Percentiles rank a stretch among this genome's conserved stretches.
Evolutionary conservation across 2,329 filamentous ascomycete species (phyloP).

Genomic region (Trichoderma aggressivum): DNA sequence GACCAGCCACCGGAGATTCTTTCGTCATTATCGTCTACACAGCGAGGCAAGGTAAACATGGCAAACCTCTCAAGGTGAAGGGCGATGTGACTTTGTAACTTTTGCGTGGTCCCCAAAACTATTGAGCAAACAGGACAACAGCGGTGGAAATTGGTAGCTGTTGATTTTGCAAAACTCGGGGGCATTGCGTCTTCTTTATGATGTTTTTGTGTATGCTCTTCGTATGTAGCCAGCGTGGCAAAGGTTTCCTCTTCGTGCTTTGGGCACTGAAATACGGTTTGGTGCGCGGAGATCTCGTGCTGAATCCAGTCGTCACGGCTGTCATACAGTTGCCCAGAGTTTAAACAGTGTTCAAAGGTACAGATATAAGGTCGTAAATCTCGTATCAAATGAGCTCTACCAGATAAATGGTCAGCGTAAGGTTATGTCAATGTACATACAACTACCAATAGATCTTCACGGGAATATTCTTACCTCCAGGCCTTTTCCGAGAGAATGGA

Average conservation of each 20-base stretch:
- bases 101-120: background rate
- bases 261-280: background rate
- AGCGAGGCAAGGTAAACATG: background rate
- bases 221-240: background rate
- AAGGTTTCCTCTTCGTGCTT: background rate
- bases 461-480: background rate
- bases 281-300: background rate
- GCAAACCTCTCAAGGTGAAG: conserved; percentile 11
- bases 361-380: conserved; percentile 13
- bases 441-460: background rate
- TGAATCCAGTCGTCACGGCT: conserved; percentile 8
- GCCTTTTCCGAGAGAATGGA: conserved; percentile 1
- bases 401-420: background rate
- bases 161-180: background rate
- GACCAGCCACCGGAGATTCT: background rate
- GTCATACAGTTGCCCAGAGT: conserved; percentile 5
- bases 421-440: background rate
- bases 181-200: background rate
- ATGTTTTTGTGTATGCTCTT: background rate
- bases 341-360: conserved; percentile 3
- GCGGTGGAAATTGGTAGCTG: background rate
- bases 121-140: conserved; percentile 3
- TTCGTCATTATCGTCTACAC: background rate
- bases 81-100: background rate
- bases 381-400: conserved; percentile 12